Base-by-base conservation (phyloP, 257 asterid species). In the Plantago ovata region DNA sequence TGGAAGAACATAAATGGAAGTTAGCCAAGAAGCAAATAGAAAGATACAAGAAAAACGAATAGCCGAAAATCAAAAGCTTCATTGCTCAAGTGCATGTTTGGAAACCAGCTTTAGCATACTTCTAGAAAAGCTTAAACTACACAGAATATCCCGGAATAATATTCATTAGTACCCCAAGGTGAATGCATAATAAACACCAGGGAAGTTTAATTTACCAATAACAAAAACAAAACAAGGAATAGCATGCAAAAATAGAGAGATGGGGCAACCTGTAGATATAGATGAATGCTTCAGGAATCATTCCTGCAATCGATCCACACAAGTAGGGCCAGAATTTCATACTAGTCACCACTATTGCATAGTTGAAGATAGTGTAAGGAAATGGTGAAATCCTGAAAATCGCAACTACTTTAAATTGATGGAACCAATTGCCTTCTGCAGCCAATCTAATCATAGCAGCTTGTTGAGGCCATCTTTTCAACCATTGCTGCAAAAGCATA, bases 221-320 rank as follows among this genome's bases (percentile, higher is more conserved):
- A 28, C 4, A 50, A 22, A 12, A 6, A 48, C 1, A 14, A 21
- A 49, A 21, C 10, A 33, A 16, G 10, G 6, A 43, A 32, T 16
- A 14, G 40, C 22, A 51, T 41, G 64, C 5, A 24, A 28, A 13
- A 61, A 61, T 55, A n/a, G 60, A 33, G 43, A 38, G 70, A 3
- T 28, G 47, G 59, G 40, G 14, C 2, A 42, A 87, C 95, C 87
- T 84, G 76, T 91, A 91, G 77, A 91, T 91, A 81, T 84, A 87
- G 56, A 91, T 79, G 81, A 91, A 91, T 72, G 98, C 79, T 72
- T 91, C 98, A 1, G 98, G 98, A 69, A 83, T 72, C 98, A 91
- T 91, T 64, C 98, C 98, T 2, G 92, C 80, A 39, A 87, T 59
- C 32, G 98, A 91, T 64, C 98, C 98, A 48, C 80, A 78, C 28